These are phyloP conservation scores for Paraconiothyrium sp. DNA, from an alignment of 2,329 filamentous ascomycete species.

Conservation along the genomic window DNA sequence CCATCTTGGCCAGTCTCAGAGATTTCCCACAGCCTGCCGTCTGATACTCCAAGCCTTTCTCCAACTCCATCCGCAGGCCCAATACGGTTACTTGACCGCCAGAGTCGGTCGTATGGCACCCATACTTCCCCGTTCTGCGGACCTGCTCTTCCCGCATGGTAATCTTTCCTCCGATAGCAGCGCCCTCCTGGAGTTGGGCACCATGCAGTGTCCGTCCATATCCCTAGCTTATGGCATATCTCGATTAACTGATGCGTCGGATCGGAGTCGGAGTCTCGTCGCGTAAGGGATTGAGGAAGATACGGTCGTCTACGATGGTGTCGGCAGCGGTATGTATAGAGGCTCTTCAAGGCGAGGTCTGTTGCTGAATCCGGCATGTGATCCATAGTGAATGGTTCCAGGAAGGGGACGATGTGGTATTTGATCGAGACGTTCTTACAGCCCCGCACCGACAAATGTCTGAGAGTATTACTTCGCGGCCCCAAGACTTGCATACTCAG, in stretches of 20 bases:
- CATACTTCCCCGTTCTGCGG: constrained; percentile 67
- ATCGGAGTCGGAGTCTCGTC: constrained; percentile 68
- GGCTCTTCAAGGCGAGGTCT: constrained; percentile 64
- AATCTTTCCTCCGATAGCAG: constrained; percentile 65
- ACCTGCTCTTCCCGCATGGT: constrained; percentile 64
- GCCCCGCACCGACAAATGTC: constrained; percentile 67
- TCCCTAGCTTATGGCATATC: constrained; percentile 66
- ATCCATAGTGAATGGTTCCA: constrained; percentile 54
- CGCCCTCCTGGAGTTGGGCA: constrained; percentile 67
- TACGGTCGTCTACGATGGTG: constrained; percentile 69
- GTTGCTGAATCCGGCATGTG: constrained; percentile 54
- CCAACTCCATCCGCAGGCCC: constrained; percentile 52
- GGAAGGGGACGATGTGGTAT: constrained; percentile 70
- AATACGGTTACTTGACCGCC: constrained; percentile 68
- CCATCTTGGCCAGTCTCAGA: constrained; percentile 64
- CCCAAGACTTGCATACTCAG: constrained; percentile 65
- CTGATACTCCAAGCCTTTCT: constrained; percentile 47
- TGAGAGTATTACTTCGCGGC: constrained; percentile 62
- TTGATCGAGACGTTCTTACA: constrained; percentile 73
- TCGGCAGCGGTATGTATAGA: constrained; percentile 70
- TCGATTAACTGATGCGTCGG: constrained; percentile 69
- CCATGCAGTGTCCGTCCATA: constrained; percentile 71
- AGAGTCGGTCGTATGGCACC: constrained; percentile 69
- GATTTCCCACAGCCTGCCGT: constrained; percentile 66
- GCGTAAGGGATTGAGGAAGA: constrained; percentile 63